These are phyloP conservation scores for Arthrobotrys sphaeroides DNA, from an alignment of 2,329 filamentous ascomycete species.

Conservation along the genomic window DNA sequence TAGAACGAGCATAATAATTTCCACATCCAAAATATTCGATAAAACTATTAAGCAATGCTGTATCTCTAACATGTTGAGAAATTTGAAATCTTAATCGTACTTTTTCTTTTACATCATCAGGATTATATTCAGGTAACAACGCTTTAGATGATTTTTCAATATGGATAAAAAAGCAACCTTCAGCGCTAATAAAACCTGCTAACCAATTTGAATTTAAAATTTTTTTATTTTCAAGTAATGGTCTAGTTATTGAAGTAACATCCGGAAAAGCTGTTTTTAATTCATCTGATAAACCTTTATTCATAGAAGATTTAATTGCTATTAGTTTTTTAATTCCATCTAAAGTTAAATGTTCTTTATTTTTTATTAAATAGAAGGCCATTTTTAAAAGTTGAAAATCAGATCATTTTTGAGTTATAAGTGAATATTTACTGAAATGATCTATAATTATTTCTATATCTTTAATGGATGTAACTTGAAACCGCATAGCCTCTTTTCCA, in stretches of 20 bases:
- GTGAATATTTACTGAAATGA: slow-evolving; percentile 22
- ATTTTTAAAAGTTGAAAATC: slow-evolving; percentile 11
- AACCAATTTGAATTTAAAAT: not conserved
- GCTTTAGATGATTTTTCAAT: not conserved
- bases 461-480: not conserved
- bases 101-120: not conserved
- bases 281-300: not conserved
- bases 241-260: not conserved
- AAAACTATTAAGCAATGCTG: not conserved
- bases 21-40: not conserved
- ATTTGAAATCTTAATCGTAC: not conserved
- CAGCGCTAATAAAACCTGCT: not conserved
- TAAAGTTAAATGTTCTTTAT: no score
- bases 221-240: not conserved
- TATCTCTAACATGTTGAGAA: not conserved
- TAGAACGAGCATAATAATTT: not conserved
- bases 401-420: slow-evolving; percentile 12
- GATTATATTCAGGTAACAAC: not conserved
- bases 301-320: not conserved
- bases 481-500: not conserved
- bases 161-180: not conserved
- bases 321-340: not conserved
- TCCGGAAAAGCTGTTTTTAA: not conserved
- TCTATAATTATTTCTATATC: slow-evolving; percentile 1
- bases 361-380: not conserved